phyloP scores from a whole-genome alignment of 1,139 yeast species.

The Pneumocystis oryctolagi region DNA sequence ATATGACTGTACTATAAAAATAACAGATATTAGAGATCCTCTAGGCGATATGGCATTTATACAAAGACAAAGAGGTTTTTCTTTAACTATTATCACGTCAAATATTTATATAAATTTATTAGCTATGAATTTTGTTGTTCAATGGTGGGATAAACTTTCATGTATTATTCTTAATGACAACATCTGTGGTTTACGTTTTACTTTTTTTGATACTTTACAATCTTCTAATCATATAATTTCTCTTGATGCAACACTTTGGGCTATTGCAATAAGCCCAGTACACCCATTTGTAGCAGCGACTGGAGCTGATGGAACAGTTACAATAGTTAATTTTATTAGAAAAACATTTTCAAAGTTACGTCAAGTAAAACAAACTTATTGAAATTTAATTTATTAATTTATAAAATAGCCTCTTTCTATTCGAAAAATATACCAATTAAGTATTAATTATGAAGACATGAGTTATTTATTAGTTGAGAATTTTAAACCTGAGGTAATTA shows the following conservation, averaged over 20 bases:
- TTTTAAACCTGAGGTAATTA: conserved; percentile 2
- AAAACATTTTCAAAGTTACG: conserved; percentile 4
- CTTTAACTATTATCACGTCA: not conserved
- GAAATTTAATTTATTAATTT: not conserved
- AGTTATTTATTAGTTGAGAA: not conserved
- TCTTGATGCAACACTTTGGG: conserved; percentile 6
- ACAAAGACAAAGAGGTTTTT: conserved; percentile 4
- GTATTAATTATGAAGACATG: not conserved
- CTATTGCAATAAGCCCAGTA: conserved; percentile 3
- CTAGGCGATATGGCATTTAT: conserved; percentile 3
- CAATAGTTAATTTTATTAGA: conserved; percentile 3
- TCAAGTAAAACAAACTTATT: not conserved
- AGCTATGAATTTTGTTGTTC: conserved; percentile 4
- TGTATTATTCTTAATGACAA: conserved; percentile 6
- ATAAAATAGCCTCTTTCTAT: conserved; percentile 2
- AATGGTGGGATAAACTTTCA: conserved; percentile 7
- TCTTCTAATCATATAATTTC: conserved; percentile 4
- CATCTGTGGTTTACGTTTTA: conserved; percentile 3
- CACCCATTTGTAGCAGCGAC: conserved; percentile 7
- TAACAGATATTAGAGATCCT: conserved; percentile 2
- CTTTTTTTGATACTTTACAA: conserved; percentile 1
- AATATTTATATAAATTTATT: not conserved
- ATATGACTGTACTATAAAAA: conserved; percentile 6
- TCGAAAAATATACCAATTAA: conserved; percentile 3
- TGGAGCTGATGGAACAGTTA: conserved; percentile 4